Base-by-base conservation (phyloP, 164 flowering plant genomes). In the Sedum album region DNA sequence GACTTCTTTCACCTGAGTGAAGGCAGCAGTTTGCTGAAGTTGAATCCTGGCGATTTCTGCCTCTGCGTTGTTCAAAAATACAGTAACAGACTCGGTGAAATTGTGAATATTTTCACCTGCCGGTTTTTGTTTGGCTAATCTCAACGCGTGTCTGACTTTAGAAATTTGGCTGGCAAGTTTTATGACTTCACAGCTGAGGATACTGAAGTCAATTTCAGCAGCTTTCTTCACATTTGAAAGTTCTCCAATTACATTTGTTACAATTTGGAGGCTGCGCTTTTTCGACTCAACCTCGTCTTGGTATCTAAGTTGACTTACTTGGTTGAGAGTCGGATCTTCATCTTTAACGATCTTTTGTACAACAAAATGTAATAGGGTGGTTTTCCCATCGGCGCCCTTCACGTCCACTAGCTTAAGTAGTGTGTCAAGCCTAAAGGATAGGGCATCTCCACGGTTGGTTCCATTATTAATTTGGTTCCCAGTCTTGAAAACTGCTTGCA, bases 361-460 rank as follows among this genome's bases (percentile, higher is more conserved):
- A 31, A 93, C 97, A 71, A 89, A 93, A 76, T 91, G 98, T 76
- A 93, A 69, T 62, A 91, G 92, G 9, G 97, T 90, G 66, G 98
- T 93, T 73, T 89, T 90, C 30, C 96, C 94, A 79, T 93, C 98
- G 1, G 87, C 72, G 51, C 95, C 98, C 79, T 88, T 90, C 15
- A 90, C 82, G 75, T 90, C 98, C 2, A 83, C 95, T 25, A 93
- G 89, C 78, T 93, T 90, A 65, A 93, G 91, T 51, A 93, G 92
- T 0, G 96, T 87, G 73, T 91, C 97, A 9, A 91, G 96, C 81
- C 89, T 91, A 85, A 87, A 91, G 33, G 97, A 95, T 17, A 74
- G 87, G 20, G 93, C 97, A 76, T 92, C 94, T 1, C 96, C 96
- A 2, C 97, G 83, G 75, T 92, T 88, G 60, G 94, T 92, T 38